Evolutionary conservation across 2,329 filamentous ascomycete species (phyloP), one percentile per base, ranked within the genome.

Genomic region (Neurospora sp.): DNA sequence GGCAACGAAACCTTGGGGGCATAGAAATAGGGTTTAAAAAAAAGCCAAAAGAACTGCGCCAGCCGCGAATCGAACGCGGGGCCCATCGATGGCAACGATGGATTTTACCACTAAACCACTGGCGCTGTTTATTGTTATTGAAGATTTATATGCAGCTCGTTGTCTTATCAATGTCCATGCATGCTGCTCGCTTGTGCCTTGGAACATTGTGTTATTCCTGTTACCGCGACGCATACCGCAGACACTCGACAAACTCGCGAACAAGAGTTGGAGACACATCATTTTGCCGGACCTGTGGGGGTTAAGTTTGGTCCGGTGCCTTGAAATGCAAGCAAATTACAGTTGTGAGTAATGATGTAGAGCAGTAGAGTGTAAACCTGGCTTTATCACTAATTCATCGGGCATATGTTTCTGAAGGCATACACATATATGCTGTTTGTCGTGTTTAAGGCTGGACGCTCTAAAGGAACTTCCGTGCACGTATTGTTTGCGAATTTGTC

Each of bases 51-150:
- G 23, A 57, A 57, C 8, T 74, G 73, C 73, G 71, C 72, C 73
- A 74, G 73, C 73, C 73, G 73, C 70, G 73, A 74, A 74, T 74
- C 73, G 72, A 74, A 74, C 72, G 69, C 73, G 73, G 73, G 72
- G 81, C 82, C 80, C 81, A 82, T 83, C 82, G 81, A 83, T 83
- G 82, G 82, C 81, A 83, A 83, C 81, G 82, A 83, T 82, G 81
- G 80, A 83, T 83, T 83, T 82, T 83, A 83, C 82, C 82, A 83
- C 81, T 83, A 83, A 83, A 83, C 81, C 81, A 83, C 81, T 81
- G 77, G 46, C 46, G 46, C 46, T 57, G 4, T 28, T 57, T 28
- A 11, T 33, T 57, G 12, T 28, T 57, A 11, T 57, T 33, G 12
- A 15, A n/a, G n/a, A 3, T 19, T 10, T 19, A 11, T 0, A 11